Conservation (phyloP, 2,329 filamentous ascomycete species). For the Claviceps humidiphila region DNA sequence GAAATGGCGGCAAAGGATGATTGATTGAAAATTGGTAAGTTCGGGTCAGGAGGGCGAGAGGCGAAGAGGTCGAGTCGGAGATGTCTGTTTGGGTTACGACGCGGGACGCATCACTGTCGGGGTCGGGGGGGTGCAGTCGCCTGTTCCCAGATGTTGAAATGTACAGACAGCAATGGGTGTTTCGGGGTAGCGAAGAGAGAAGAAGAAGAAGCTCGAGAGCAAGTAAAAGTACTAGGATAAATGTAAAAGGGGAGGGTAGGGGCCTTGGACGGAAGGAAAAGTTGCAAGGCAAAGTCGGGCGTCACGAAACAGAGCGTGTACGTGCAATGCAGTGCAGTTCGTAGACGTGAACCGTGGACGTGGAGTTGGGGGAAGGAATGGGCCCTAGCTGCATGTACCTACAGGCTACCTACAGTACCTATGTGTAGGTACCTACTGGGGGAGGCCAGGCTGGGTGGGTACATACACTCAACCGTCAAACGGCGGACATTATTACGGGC, state of each 20-base stretch:
- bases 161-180: not conserved
- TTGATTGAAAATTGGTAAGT: not conserved
- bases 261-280: not conserved
- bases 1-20: not conserved
- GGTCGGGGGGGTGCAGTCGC: not conserved
- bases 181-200: not conserved
- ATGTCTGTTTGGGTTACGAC: slow-evolving; percentile 2
- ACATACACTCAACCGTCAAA: too few relatives aligned
- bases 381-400: not conserved
- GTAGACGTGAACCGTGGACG: slow-evolving; percentile 7
- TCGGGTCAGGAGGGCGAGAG: slow-evolving; percentile 1
- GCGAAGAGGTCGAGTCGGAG: not conserved
- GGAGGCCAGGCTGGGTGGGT: not conserved
- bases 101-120: slow-evolving; percentile 7
- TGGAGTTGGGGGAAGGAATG: slow-evolving; percentile 5
- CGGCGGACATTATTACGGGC: too few relatives aligned
- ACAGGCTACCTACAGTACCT: not conserved
- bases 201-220: not conserved
- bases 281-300: not conserved
- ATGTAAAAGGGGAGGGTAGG: not conserved
- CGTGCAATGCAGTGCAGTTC: slow-evolving; percentile 6
- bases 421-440: not conserved
- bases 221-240: not conserved
- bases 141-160: not conserved
- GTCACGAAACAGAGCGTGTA: slow-evolving; percentile 8